These are phyloP conservation scores for Solanum hybrid DNA, from an alignment of 305 asterid species.

Conservation along the genomic window DNA sequence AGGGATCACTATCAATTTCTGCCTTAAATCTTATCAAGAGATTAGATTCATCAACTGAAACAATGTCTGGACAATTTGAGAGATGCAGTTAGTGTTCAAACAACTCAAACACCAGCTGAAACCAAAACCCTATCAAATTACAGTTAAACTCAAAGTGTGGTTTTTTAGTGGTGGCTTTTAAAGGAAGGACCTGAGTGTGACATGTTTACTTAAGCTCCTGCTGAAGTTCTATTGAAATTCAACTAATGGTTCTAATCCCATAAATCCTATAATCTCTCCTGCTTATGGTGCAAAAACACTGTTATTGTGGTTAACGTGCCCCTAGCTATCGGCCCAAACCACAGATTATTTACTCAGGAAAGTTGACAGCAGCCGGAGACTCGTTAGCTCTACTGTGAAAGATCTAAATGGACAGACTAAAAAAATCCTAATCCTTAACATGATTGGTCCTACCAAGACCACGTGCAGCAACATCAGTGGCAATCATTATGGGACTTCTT, in stretches of 20 bases:
- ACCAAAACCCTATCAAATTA: not conserved
- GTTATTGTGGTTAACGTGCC: constrained; percentile 8
- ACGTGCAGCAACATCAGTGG: constrained; percentile 98
- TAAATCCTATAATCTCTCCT: not conserved
- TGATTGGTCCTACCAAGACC: constrained; percentile 86
- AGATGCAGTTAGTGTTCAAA: not conserved
- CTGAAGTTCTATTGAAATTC: not conserved
- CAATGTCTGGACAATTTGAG: not conserved
- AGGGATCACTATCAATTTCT: not conserved
- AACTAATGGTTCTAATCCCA: not conserved
- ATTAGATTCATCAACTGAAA: not conserved
- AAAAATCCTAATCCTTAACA: constrained; percentile 48
- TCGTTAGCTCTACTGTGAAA: constrained; percentile 22
- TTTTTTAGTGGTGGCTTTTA: not conserved
- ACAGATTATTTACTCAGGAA: constrained; percentile 49
- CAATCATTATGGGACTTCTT: constrained; percentile 83
- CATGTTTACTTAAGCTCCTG: not conserved
- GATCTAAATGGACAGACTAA: constrained; percentile 35
- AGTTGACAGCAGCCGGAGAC: constrained; percentile 89
- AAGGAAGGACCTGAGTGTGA: not conserved
- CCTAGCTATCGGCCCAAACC: constrained; percentile 34
- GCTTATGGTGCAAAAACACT: not conserved
- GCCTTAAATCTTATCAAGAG: not conserved
- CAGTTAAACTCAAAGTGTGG: not conserved
- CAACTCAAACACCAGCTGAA: not conserved